Base-by-base conservation (phyloP, 441 rosid genomes). In the Daphne laureola region DNA sequence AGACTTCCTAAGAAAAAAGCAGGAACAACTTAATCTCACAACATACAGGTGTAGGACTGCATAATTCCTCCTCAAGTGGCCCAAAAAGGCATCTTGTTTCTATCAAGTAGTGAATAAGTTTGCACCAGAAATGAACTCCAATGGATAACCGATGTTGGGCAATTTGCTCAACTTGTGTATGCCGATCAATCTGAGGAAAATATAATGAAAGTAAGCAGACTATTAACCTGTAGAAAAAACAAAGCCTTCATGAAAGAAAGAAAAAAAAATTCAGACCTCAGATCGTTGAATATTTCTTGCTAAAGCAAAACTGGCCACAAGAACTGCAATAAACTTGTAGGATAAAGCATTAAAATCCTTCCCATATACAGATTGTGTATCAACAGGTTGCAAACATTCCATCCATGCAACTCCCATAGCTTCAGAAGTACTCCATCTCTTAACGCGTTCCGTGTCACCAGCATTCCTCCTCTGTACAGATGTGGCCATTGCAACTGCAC, bases 401-500 rank as follows among this genome's bases (percentile, higher is more conserved):
- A 84, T 76, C 99, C 99, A 95, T 38, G 98, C 99, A 71, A 88
- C 82, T 26, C 82, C 86, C 99, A 95, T 95, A 64, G 99, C 96
- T 80, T 95, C 99, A 62, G 93, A 77, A 65, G 54, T 72, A 73
- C 73, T 95, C 99, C 99, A 95, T 76, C 96, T 83, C 62, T 61
- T 76, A 65, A 88, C 94, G 63, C 99, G 98, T 73, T 82, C 99
- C 80, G 76, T 70, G 77, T 95, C 99, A 73, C 91, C 62, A 54
- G 78, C 73, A 80, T 75, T 84, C 70, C 99, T 81, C 65, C 98
- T 79, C 69, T 95, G 98, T 0, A 89, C 95, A 76, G 99, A 95
- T 48, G 99, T 95, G 63, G 99, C 99, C 99, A 91, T 91, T 43
- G 99, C 99, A 74, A 91, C 87, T 36, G 99, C 98, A 78, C 95